These are phyloP conservation scores for Schrenkiella parvula DNA, from an alignment of 345 rosid species.

Conservation along the genomic window DNA sequence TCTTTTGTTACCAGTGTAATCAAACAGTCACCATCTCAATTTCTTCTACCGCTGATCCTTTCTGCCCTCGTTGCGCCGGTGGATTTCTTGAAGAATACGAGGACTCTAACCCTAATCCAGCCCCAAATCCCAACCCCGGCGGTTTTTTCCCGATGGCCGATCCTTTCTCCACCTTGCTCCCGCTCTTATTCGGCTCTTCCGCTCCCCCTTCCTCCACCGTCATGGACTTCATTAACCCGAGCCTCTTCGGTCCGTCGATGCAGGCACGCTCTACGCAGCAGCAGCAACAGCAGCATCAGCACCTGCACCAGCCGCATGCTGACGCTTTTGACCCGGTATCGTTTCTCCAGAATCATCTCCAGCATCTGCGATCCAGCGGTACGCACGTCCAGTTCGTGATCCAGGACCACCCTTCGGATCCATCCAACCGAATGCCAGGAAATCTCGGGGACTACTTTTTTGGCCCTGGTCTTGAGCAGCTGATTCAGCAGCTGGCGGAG, in stretches of 20 bases:
- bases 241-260: conserved; percentile 24
- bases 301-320: neutral
- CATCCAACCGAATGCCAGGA: conserved; percentile 27
- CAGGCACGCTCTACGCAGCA: neutral
- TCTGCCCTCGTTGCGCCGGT: conserved; percentile 55
- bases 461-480: conserved; percentile 73
- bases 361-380: conserved; percentile 52
- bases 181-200: conserved; percentile 29
- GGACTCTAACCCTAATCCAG: conserved; percentile 40
- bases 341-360: conserved; percentile 53
- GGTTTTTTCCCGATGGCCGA: conserved; percentile 18
- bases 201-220: conserved; percentile 20
- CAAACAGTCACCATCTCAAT: conserved; percentile 49
- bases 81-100: conserved; percentile 71
- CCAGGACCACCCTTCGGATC: conserved; percentile 45
- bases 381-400: conserved; percentile 63
- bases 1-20: conserved; percentile 60
- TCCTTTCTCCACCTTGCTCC: conserved; percentile 37
- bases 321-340: conserved; percentile 48
- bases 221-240: conserved; percentile 14
- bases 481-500: conserved; percentile 76
- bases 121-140: conserved; percentile 25
- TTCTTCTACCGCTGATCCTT: conserved; percentile 44
- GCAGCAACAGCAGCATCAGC: neutral
- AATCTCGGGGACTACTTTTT: conserved; percentile 66